Evolutionary conservation across 2,329 filamentous ascomycete species (phyloP).

Genomic region (Sporothrix euskadiensis): DNA sequence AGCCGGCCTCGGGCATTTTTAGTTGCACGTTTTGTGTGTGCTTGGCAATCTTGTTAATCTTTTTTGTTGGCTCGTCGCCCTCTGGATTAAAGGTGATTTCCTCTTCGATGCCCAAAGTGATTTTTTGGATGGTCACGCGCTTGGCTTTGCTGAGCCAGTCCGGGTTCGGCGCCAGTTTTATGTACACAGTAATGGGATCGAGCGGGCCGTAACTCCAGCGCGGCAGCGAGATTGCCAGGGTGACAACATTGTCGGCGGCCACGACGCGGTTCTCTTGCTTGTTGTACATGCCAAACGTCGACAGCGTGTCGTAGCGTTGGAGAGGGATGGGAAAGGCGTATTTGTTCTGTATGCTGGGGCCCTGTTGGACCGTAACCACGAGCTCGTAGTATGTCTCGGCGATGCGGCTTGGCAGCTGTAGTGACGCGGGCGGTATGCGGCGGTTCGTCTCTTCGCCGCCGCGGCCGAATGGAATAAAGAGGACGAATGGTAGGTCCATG

Average conservation of each 20-base stretch:
- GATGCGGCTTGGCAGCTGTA: slow-evolving; percentile 88
- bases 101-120: slow-evolving; percentile 91
- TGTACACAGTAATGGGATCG: slow-evolving; percentile 93
- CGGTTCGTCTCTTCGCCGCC: slow-evolving; percentile 87
- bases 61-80: slow-evolving; percentile 89
- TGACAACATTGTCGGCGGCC: slow-evolving; percentile 86
- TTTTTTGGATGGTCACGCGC: slow-evolving; percentile 89
- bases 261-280: slow-evolving; percentile 84
- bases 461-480: slow-evolving; percentile 94
- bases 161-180: slow-evolving; percentile 87
- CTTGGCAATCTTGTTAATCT: slow-evolving; percentile 82
- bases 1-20: slow-evolving; percentile 86
- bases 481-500: slow-evolving; percentile 96
- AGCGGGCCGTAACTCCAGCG: slow-evolving; percentile 95
- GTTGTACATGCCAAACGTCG: slow-evolving; percentile 99
- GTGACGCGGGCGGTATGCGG: slow-evolving; percentile 85
- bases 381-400: slow-evolving; percentile 97
- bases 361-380: slow-evolving; percentile 92
- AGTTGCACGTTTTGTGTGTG: slow-evolving; percentile 78
- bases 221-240: slow-evolving; percentile 85
- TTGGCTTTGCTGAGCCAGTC: slow-evolving; percentile 90
- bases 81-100: slow-evolving; percentile 99
- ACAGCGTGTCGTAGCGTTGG: slow-evolving; percentile 91
- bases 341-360: slow-evolving; percentile 81
- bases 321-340: slow-evolving; percentile 89